These are phyloP conservation scores for Amanita rubescens DNA, from an alignment of 768 basidiomycete genomes.

Conservation along the genomic window DNA sequence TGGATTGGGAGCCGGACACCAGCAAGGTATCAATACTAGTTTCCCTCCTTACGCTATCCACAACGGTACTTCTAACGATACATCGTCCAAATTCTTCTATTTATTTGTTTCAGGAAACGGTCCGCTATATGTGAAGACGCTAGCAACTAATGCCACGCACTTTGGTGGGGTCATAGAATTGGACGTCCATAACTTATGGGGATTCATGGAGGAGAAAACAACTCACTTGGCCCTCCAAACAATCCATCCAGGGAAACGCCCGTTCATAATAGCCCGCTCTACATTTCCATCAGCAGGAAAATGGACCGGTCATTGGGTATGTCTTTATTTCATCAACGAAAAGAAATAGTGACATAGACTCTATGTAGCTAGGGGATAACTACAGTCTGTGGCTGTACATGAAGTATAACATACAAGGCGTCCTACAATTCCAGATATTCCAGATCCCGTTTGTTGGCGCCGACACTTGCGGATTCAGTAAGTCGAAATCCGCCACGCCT, in stretches of 20 bases:
- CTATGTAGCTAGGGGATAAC: slow-evolving; percentile 65
- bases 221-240: slow-evolving; percentile 52
- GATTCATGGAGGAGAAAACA: slow-evolving; percentile 62
- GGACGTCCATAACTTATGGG: slow-evolving; percentile 67
- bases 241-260: slow-evolving; percentile 51
- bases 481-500: slow-evolving; percentile 13
- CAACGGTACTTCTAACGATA: slow-evolving; percentile 40
- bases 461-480: slow-evolving; percentile 65
- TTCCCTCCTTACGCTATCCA: slow-evolving; percentile 63
- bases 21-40: slow-evolving; percentile 44
- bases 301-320: slow-evolving; percentile 70
- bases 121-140: slow-evolving; percentile 42
- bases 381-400: slow-evolving; percentile 70
- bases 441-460: slow-evolving; percentile 81
- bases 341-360: neutral
- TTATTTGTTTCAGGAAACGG: slow-evolving; percentile 34
- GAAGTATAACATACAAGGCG: slow-evolving; percentile 61
- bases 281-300: slow-evolving; percentile 62
- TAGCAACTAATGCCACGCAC: slow-evolving; percentile 71
- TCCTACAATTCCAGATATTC: slow-evolving; percentile 79
- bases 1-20: slow-evolving; percentile 42
- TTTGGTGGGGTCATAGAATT: slow-evolving; percentile 52
- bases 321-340: slow-evolving; percentile 12
- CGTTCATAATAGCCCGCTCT: slow-evolving; percentile 65
- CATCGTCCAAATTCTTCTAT: neutral